These are phyloP conservation scores for Pleoardoris graminearum DNA, from an alignment of 2,329 filamentous ascomycete genomes.

Conservation along the genomic window DNA sequence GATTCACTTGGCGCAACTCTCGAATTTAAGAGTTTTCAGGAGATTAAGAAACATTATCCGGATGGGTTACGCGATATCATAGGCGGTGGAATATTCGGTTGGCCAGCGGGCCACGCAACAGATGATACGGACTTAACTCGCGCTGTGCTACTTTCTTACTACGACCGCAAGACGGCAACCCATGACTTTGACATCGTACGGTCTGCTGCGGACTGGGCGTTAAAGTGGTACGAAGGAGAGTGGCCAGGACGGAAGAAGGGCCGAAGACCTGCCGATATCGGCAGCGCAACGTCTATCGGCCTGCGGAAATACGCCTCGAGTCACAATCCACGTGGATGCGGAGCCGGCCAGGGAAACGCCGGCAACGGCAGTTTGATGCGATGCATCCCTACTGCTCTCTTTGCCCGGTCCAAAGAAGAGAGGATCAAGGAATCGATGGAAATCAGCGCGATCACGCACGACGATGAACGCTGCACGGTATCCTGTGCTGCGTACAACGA, in stretches of 20 bases:
- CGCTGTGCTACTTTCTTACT: slow-evolving; percentile 52
- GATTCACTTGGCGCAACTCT: slow-evolving; percentile 54
- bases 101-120: slow-evolving; percentile 52
- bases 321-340: slow-evolving; percentile 37
- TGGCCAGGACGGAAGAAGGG: slow-evolving; percentile 49
- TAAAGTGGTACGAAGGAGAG: slow-evolving; percentile 49
- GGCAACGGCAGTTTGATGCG: slow-evolving; percentile 56
- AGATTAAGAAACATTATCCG: slow-evolving; percentile 44
- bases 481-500: slow-evolving; percentile 30
- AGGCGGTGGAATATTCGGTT: slow-evolving; percentile 51
- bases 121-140: slow-evolving; percentile 56
- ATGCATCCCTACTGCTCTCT: slow-evolving; percentile 52
- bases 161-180: slow-evolving; percentile 27
- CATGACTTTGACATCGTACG: slow-evolving; percentile 36
- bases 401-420: slow-evolving; percentile 34
- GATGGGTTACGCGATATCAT: slow-evolving; percentile 48
- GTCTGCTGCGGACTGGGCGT: slow-evolving; percentile 46
- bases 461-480: slow-evolving; percentile 26
- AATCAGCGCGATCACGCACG: slow-evolving; percentile 29
- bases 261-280: slow-evolving; percentile 46
- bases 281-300: slow-evolving; percentile 45
- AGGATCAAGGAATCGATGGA: slow-evolving; percentile 27
- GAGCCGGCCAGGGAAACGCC: slow-evolving; percentile 46
- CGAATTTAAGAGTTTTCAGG: slow-evolving; percentile 48
- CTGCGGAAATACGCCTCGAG: slow-evolving; percentile 34